phyloP scores from a whole-genome alignment of 345 rosid genomes.

The Brassica nigra region DNA sequence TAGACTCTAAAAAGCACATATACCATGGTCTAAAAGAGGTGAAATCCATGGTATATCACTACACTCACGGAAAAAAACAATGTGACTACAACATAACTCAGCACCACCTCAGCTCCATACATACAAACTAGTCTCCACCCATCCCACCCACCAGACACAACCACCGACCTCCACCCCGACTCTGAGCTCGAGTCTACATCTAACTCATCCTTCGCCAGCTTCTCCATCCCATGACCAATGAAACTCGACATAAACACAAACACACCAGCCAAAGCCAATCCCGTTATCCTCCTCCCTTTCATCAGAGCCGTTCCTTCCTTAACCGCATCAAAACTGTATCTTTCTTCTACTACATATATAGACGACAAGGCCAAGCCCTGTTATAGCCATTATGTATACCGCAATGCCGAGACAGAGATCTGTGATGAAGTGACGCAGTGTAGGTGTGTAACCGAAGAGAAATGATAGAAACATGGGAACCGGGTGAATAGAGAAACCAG shows the following conservation, averaged over 20 bases:
- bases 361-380: constrained; percentile 61
- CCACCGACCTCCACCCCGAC: constrained; percentile 47
- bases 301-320: constrained; percentile 51
- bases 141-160: constrained; percentile 42
- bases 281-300: constrained; percentile 55
- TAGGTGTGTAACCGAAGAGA: constrained; percentile 19
- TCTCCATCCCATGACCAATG: constrained; percentile 59
- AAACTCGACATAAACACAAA: constrained; percentile 49
- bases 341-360: constrained; percentile 59
- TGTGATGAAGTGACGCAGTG: constrained; percentile 38
- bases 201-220: constrained; percentile 43
- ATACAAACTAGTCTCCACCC: constrained; percentile 47
- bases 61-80: constrained; percentile 61
- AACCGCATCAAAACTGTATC: constrained; percentile 63
- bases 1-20: no score
- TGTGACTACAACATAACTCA: constrained; percentile 62
- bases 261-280: constrained; percentile 54
- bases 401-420: constrained; percentile 43
- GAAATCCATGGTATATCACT: neutral
- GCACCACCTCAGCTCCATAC: constrained; percentile 57
- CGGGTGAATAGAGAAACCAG: constrained; percentile 34
- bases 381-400: constrained; percentile 61
- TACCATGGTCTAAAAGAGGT: no score
- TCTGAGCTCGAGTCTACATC: constrained; percentile 28
- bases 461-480: constrained; percentile 40